These are phyloP conservation scores for Hymenoscyphus infarciens DNA, from an alignment of 2,329 filamentous ascomycete genomes.

Conservation along the genomic window DNA sequence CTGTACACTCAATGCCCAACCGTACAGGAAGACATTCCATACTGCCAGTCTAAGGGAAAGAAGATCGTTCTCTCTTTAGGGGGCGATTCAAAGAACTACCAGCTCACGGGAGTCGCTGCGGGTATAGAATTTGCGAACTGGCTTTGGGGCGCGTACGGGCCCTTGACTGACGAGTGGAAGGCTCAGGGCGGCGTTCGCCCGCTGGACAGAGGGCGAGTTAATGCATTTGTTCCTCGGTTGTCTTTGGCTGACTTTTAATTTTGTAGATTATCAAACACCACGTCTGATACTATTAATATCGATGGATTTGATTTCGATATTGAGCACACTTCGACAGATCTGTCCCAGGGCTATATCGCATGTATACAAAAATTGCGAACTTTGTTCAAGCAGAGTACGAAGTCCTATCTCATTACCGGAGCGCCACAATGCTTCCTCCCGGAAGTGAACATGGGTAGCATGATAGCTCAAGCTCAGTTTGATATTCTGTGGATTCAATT, in stretches of 20 bases:
- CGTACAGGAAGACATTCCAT: conserved; percentile 38
- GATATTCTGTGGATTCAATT: conserved; percentile 36
- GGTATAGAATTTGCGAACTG: conserved; percentile 38
- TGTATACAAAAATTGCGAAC: conserved; percentile 31
- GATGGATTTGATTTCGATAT: conserved; percentile 38
- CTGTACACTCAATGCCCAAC: conserved; percentile 37
- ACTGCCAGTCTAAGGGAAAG: conserved; percentile 40
- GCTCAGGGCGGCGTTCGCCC: no score
- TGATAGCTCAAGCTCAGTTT: conserved; percentile 30
- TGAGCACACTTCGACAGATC: conserved; percentile 27
- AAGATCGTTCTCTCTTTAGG: conserved; percentile 43
- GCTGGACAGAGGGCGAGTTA: no score
- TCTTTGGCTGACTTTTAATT: no score
- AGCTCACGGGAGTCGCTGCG: conserved; percentile 38
- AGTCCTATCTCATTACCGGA: conserved; percentile 31
- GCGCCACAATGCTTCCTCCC: conserved; percentile 34
- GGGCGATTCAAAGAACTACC: conserved; percentile 34
- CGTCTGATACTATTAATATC: conserved; percentile 25
- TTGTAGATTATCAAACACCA: conserved; percentile 8
- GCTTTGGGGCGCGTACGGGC: conserved; percentile 42
- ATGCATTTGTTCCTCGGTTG: no score
- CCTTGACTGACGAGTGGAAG: conserved; percentile 35
- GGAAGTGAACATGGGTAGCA: conserved; percentile 32
- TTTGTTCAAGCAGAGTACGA: conserved; percentile 25
- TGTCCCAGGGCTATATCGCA: conserved; percentile 29